A percentile compares a stretch with the other conserved stretches of the same genome.
phyloP scores from a whole-genome alignment of 2,329 filamentous ascomycete genomes.

The Colletotrichum liriopes region DNA sequence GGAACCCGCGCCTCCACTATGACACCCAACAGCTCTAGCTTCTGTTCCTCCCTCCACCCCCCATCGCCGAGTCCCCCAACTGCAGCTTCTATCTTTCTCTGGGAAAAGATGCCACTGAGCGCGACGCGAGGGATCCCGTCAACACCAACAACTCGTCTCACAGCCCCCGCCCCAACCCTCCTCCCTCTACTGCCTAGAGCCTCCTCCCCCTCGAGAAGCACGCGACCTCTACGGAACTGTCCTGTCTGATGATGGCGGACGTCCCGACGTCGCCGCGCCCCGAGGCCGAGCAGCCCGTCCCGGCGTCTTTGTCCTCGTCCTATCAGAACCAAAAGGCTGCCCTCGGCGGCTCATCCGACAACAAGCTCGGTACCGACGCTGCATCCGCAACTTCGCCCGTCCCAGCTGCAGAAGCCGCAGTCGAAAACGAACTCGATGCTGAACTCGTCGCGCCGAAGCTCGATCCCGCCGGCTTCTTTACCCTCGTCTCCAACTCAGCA shows the following conservation, averaged over 20 bases:
- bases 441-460: slow-evolving; percentile 28
- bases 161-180: not conserved
- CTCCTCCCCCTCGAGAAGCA: not conserved
- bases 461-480: slow-evolving; percentile 72
- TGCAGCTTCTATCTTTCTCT: slow-evolving; percentile 1
- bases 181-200: not conserved
- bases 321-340: slow-evolving; percentile 23
- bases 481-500: slow-evolving; percentile 83
- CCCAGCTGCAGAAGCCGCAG: not conserved
- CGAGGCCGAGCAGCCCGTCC: slow-evolving; percentile 19
- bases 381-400: not conserved
- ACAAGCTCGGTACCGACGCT: not conserved
- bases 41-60: slow-evolving; percentile 28
- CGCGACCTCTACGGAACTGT: slow-evolving; percentile 11
- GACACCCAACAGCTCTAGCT: slow-evolving; percentile 37
- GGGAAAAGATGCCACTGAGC: slow-evolving; percentile 37
- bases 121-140: slow-evolving; percentile 20
- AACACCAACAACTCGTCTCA: not conserved
- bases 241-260: slow-evolving; percentile 40
- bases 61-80: slow-evolving; percentile 30
- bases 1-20: slow-evolving; percentile 37
- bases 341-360: slow-evolving; percentile 1
- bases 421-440: not conserved
- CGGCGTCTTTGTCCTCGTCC: slow-evolving; percentile 23
- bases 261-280: slow-evolving; percentile 27